Evolutionary conservation across 2,329 filamentous ascomycete genomes (phyloP), one percentile per base, ranked within the genome.

Genomic region (Sclerotinia trifoliorum): DNA sequence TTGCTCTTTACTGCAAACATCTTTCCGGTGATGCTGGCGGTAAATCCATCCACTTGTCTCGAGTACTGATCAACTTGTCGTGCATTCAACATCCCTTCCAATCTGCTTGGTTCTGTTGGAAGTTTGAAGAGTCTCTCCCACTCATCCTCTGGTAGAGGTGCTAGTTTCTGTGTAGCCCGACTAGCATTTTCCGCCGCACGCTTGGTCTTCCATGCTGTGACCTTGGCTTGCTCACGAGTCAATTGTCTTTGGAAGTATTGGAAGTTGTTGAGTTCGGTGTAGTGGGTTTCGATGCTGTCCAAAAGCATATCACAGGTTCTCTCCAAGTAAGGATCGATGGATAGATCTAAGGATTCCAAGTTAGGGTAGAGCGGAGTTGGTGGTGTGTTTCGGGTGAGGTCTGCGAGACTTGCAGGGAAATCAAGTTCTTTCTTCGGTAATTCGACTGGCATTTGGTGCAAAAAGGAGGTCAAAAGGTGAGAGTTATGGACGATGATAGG

Each of bases 201-300:
- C 88, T 99, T 98, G 71, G 90, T 83, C 83, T 98, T 94, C 95
- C 95, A 99, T 73, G 93, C 90, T 67, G 92, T 89, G 76, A 99
- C 97, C 87, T 98, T 99, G 77, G 91, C 83, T 83, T 99, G 95
- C 83, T 99, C 95, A 75, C 95, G 92, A 66, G 90, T 90, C 68
- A 98, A 86, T 78, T 96, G 93, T 77, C 95, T 88, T 83, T 97
- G 93, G 84, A 97, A 97, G 86, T 91, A 92, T 81, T 97, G 94
- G 84, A 96, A 95, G 86, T 99, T 99, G 88, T 98, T 98, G 79
- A 96, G 90, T 82, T 99, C 95, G 70, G 94, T 97, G 83, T 98
- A 95, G 84, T 99, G 95, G 67, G 91, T 90, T 84, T 99, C 95
- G 79, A 99, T 97, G 84, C 91, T 93, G 78, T 99, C 95, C 71